Conservation (phyloP, 805 yeast species). For the Yamadazyma philogaea region DNA sequence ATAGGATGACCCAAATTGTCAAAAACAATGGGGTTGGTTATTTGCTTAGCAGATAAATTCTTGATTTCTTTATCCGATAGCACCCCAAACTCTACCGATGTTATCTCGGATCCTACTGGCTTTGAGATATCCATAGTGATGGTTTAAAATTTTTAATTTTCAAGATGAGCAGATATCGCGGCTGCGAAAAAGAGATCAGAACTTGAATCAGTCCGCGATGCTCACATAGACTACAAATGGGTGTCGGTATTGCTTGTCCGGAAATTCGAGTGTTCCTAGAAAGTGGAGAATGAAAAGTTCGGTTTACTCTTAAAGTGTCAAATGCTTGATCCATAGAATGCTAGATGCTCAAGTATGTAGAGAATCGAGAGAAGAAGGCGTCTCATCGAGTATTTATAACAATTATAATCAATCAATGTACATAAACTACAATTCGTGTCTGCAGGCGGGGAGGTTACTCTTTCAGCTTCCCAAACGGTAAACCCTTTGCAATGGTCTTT, state of each 20-base stretch:
- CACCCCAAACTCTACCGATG: slow-evolving; percentile 88
- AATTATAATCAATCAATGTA: neutral
- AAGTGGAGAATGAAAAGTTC: too few relatives aligned
- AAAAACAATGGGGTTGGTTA: slow-evolving; percentile 92
- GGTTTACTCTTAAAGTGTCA: too few relatives aligned
- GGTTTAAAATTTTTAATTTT: slow-evolving; percentile 9
- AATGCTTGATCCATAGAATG: too few relatives aligned
- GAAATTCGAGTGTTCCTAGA: too few relatives aligned
- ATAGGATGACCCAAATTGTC: slow-evolving; percentile 96
- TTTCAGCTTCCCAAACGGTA: slow-evolving; percentile 27
- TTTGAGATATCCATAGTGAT: slow-evolving; percentile 84
- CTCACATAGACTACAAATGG: too few relatives aligned
- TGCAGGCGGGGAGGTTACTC: neutral
- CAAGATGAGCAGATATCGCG: slow-evolving; percentile 8
- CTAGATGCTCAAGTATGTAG: too few relatives aligned
- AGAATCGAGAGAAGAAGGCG: too few relatives aligned
- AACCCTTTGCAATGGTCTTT: slow-evolving; percentile 34
- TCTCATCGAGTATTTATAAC: too few relatives aligned
- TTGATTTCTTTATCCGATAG: slow-evolving; percentile 79
- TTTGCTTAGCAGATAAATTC: slow-evolving; percentile 87
- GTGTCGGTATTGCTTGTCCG: too few relatives aligned
- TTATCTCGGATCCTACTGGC: slow-evolving; percentile 93
- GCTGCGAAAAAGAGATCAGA: neutral
- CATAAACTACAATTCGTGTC: slow-evolving; percentile 7
- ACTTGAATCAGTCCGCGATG: too few relatives aligned